Conservation (phyloP, 2,329 filamentous ascomycete species). For the Arthroderma sp. region DNA sequence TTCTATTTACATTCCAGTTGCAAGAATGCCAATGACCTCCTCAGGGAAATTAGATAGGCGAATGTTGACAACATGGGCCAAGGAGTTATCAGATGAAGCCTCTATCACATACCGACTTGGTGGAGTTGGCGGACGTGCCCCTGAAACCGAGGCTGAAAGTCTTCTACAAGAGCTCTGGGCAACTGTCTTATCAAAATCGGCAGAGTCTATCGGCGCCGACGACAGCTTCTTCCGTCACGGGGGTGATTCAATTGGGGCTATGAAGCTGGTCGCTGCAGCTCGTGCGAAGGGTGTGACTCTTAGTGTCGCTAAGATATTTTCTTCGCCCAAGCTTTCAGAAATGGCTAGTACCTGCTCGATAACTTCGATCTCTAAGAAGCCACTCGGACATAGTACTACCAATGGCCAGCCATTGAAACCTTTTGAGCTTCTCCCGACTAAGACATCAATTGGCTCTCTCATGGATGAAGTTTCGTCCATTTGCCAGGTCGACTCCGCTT, state of each 20-base stretch:
- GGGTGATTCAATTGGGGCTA: slow-evolving; percentile 38
- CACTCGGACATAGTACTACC: slow-evolving; percentile 7
- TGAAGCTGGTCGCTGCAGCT: slow-evolving; percentile 35
- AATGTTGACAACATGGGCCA: slow-evolving; percentile 32
- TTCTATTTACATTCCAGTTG: slow-evolving; percentile 57
- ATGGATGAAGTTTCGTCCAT: slow-evolving; percentile 14
- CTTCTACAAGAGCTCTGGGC: slow-evolving; percentile 30
- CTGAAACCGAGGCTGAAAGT: slow-evolving; percentile 21
- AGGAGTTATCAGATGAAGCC: slow-evolving; percentile 10
- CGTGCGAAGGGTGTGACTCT: slow-evolving; percentile 30
- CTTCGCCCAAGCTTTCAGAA: slow-evolving; percentile 32
- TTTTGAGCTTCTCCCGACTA: slow-evolving; percentile 20
- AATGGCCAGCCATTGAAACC: slow-evolving; percentile 17
- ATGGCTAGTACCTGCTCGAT: slow-evolving; percentile 25
- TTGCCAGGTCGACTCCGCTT: slow-evolving; percentile 15
- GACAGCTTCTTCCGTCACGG: slow-evolving; percentile 39
- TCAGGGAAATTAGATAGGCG: slow-evolving; percentile 63
- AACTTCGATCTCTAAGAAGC: slow-evolving; percentile 4
- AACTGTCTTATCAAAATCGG: slow-evolving; percentile 27
- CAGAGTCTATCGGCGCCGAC: slow-evolving; percentile 30
- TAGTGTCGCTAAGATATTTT: slow-evolving; percentile 36
- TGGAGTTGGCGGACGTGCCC: slow-evolving; percentile 14
- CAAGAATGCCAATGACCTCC: slow-evolving; percentile 55
- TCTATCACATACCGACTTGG: slow-evolving; percentile 11
- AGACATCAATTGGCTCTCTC: slow-evolving; percentile 14